These are phyloP conservation scores for Chrysanthemum makinoi DNA, from an alignment of 129 eudicot species.

Conservation along the genomic window DNA sequence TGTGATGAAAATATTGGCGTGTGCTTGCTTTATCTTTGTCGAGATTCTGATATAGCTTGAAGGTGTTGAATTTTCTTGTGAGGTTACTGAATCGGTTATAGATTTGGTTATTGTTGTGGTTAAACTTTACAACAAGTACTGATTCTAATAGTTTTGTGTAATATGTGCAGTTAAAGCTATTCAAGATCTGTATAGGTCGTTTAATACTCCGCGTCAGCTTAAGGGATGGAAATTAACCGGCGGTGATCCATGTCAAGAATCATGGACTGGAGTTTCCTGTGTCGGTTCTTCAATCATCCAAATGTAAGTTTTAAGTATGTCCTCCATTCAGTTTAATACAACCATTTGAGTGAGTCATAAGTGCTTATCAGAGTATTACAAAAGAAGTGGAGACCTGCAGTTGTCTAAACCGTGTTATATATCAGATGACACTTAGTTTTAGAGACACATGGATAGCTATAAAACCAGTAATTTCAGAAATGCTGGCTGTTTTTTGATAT, in stretches of 20 bases:
- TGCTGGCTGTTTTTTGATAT: constrained; percentile 16
- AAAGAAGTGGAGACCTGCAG: background rate
- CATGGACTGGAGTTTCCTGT: constrained; percentile 79
- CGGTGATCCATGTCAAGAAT: constrained; percentile 84
- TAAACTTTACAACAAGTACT: background rate
- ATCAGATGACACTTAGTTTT: background rate
- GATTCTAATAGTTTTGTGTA: constrained; percentile 11
- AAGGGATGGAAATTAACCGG: constrained; percentile 60
- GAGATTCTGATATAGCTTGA: too few relatives aligned
- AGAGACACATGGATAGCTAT: background rate
- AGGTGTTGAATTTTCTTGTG: too few relatives aligned
- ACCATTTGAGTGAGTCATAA: constrained; percentile 1
- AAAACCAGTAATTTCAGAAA: constrained; percentile 7
- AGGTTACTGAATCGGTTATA: too few relatives aligned
- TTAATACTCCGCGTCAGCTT: constrained; percentile 66
- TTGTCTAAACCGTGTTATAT: background rate
- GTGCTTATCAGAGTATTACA: background rate
- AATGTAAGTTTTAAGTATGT: constrained; percentile 43
- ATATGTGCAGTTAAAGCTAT: constrained; percentile 63
- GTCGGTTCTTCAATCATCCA: constrained; percentile 55
- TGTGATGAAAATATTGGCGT: too few relatives aligned
- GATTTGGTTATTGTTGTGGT: too few relatives aligned
- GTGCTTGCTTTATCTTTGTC: too few relatives aligned
- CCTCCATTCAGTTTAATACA: constrained; percentile 4
- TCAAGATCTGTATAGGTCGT: constrained; percentile 66